phyloP scores from a whole-genome alignment of 2,329 filamentous ascomycete species.

The Ceratocystis colombiana region DNA sequence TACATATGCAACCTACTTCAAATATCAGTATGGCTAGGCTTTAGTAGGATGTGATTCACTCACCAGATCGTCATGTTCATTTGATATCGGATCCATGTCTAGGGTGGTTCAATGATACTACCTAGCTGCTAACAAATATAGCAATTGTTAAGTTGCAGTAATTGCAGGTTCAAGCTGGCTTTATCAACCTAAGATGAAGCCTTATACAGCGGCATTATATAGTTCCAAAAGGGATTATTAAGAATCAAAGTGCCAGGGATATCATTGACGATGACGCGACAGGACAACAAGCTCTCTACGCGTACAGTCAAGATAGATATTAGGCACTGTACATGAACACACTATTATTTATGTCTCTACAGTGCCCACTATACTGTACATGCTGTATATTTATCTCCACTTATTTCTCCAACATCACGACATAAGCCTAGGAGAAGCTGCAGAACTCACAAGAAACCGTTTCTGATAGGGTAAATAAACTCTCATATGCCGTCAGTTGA shows the following conservation, averaged over 20 bases:
- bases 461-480: too few relatives aligned
- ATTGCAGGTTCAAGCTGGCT: too few relatives aligned
- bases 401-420: background rate
- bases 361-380: background rate
- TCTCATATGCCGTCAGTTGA: too few relatives aligned
- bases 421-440: too few relatives aligned
- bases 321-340: background rate
- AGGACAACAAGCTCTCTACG: constrained; percentile 6
- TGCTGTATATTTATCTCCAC: background rate
- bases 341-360: background rate
- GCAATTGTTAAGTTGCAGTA: background rate
- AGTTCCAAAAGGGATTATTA: background rate
- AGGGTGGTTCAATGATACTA: background rate
- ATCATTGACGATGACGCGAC: background rate
- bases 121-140: background rate
- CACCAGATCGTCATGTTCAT: constrained; percentile 25
- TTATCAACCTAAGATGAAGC: background rate
- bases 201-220: background rate
- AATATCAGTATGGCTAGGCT: constrained; percentile 26
- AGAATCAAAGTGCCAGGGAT: background rate
- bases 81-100: constrained; percentile 22
- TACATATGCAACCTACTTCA: constrained; percentile 48
- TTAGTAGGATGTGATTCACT: background rate
- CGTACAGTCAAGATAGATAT: background rate
- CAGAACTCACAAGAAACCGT: too few relatives aligned